A percentile compares a stretch with the other conserved stretches of the same genome.
These are phyloP conservation scores for Trichocladium antarcticum DNA, from an alignment of 495 filamentous ascomycete genomes.

Conservation along the genomic window DNA sequence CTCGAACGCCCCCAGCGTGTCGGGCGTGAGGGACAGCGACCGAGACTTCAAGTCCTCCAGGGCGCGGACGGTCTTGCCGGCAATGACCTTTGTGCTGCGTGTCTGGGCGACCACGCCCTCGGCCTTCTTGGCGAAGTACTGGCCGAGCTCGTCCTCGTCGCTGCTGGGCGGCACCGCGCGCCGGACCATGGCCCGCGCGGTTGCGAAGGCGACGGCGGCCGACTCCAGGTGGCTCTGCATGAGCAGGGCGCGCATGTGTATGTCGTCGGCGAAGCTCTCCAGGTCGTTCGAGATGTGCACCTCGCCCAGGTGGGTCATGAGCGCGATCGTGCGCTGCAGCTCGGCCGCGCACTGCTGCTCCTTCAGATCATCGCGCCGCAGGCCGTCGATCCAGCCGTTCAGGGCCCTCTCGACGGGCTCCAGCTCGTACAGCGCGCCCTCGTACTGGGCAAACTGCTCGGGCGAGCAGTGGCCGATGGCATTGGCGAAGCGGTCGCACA, in stretches of 20 bases:
- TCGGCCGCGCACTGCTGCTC: slow-evolving; percentile 68
- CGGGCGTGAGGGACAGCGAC: slow-evolving; percentile 60
- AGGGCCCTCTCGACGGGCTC: slow-evolving; percentile 86
- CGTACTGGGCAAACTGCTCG: slow-evolving; percentile 64
- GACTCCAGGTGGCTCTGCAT: slow-evolving; percentile 79
- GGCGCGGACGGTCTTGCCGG: slow-evolving; percentile 63
- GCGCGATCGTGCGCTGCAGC: slow-evolving; percentile 68
- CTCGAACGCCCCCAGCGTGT: slow-evolving; percentile 40
- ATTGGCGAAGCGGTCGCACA: slow-evolving; percentile 75
- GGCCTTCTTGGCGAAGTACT: slow-evolving; percentile 56
- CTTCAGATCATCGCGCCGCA: slow-evolving; percentile 79
- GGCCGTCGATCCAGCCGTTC: slow-evolving; percentile 75
- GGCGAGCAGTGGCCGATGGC: slow-evolving; percentile 63
- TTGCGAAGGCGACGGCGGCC: slow-evolving; percentile 54
- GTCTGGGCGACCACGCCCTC: slow-evolving; percentile 64
- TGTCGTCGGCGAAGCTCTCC: slow-evolving; percentile 67
- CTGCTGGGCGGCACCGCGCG: slow-evolving; percentile 42
- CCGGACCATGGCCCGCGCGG: slow-evolving; percentile 53
- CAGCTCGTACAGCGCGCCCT: slow-evolving; percentile 72
- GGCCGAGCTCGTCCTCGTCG: slow-evolving; percentile 52
- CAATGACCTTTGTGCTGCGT: slow-evolving; percentile 74
- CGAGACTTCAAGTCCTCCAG: slow-evolving; percentile 68
- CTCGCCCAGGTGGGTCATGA: slow-evolving; percentile 76
- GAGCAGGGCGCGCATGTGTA: slow-evolving; percentile 57
- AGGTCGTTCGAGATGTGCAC: slow-evolving; percentile 62